Evolutionary conservation across 495 filamentous ascomycete species (phyloP).

Genomic region (Opeltia flavorubescens): DNA sequence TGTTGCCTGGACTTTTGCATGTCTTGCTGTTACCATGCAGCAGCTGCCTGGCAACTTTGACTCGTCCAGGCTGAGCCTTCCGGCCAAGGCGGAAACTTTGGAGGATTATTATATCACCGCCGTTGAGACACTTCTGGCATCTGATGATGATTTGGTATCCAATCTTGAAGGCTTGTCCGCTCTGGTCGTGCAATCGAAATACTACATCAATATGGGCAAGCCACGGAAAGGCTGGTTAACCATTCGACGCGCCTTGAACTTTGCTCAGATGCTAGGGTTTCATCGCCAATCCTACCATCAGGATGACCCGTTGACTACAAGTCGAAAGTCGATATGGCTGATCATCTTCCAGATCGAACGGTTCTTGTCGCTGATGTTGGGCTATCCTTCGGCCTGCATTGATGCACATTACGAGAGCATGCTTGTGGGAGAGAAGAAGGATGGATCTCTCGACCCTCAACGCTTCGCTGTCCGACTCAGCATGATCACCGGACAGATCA

Average conservation of each 20-base stretch:
- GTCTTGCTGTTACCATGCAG: slow-evolving; percentile 20
- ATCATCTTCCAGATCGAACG: slow-evolving; percentile 29
- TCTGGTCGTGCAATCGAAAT: slow-evolving; percentile 30
- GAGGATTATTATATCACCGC: slow-evolving; percentile 23
- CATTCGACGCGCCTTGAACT: slow-evolving; percentile 30
- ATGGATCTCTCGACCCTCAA: background rate
- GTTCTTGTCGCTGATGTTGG: slow-evolving; percentile 31
- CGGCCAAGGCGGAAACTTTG: slow-evolving; percentile 19
- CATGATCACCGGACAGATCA: slow-evolving; percentile 32
- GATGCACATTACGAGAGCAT: slow-evolving; percentile 21
- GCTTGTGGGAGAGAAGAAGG: background rate
- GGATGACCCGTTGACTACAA: background rate
- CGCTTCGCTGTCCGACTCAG: slow-evolving; percentile 22
- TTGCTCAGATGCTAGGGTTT: slow-evolving; percentile 32
- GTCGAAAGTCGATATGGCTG: slow-evolving; percentile 29
- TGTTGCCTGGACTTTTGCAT: slow-evolving; percentile 24
- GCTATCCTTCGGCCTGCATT: slow-evolving; percentile 31
- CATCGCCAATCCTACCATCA: slow-evolving; percentile 12
- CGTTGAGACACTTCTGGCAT: slow-evolving; percentile 30
- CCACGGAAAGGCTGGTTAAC: slow-evolving; percentile 36
- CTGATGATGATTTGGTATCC: slow-evolving; percentile 32
- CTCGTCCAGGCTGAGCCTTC: slow-evolving; percentile 12
- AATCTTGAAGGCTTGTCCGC: slow-evolving; percentile 36
- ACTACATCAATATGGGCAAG: slow-evolving; percentile 33
- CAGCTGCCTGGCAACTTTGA: slow-evolving; percentile 23